phyloP scores from a whole-genome alignment of 768 basidiomycete genomes.

The Mrakia frigida region DNA sequence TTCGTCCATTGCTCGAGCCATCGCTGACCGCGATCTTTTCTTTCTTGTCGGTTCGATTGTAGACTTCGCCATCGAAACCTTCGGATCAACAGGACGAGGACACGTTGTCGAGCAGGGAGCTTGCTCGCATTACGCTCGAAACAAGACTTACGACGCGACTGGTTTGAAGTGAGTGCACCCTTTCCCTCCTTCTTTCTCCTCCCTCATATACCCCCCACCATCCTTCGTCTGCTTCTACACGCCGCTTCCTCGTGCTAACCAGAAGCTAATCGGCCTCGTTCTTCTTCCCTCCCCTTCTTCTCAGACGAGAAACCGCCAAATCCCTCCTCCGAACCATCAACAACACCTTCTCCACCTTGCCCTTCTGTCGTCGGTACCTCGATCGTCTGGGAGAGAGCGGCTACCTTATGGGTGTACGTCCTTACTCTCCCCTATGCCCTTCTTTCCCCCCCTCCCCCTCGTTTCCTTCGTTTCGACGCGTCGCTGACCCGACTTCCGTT shows the following conservation, averaged over 20 bases:
- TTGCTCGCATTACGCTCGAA: constrained; percentile 78
- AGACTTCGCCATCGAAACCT: constrained; percentile 95
- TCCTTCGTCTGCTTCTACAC: constrained; percentile 5
- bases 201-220: background rate
- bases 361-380: constrained; percentile 91
- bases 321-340: constrained; percentile 79
- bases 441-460: background rate
- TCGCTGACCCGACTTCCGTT: background rate
- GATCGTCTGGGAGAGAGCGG: constrained; percentile 88
- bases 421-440: constrained; percentile 36
- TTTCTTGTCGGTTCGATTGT: too few species aligned
- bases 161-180: constrained; percentile 55
- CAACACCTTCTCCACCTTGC: constrained; percentile 87
- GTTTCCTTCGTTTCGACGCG: background rate
- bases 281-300: constrained; percentile 5
- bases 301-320: constrained; percentile 75
- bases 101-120: constrained; percentile 86
- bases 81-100: constrained; percentile 92
- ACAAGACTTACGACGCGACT: constrained; percentile 19
- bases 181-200: background rate
- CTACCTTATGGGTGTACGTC: constrained; percentile 75
- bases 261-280: constrained; percentile 45
- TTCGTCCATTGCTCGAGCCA: background rate
- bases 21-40: background rate
- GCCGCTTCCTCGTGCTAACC: background rate